Conservation (phyloP, 805 yeast species). For the Saturnispora gosingensis region DNA sequence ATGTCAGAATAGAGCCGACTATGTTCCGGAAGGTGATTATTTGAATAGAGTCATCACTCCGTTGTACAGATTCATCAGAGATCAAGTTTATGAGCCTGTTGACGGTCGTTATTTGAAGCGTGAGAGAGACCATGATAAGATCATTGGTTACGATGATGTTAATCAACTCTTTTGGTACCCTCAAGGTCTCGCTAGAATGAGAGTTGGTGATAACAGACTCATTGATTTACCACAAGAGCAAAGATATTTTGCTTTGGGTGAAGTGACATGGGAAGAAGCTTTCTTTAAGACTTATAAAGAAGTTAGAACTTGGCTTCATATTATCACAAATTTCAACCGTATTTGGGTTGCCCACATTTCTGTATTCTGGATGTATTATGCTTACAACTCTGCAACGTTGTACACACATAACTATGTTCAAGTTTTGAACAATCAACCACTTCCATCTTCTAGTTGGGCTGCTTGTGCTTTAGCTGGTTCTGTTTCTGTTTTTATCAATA, state of each 20-base stretch:
- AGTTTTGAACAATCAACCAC: slow-evolving; percentile 75
- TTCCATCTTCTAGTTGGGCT: slow-evolving; percentile 88
- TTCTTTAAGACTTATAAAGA: slow-evolving; percentile 95
- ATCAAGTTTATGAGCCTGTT: slow-evolving; percentile 72
- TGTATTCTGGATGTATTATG: slow-evolving; percentile 88
- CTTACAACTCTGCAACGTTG: slow-evolving; percentile 85
- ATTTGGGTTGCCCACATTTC: slow-evolving; percentile 93
- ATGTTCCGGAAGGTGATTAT: slow-evolving; percentile 85
- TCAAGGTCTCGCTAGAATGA: slow-evolving; percentile 91
- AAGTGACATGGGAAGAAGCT: slow-evolving; percentile 83
- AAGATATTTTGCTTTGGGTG: slow-evolving; percentile 83
- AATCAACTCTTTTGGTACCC: slow-evolving; percentile 99
- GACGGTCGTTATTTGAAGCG: slow-evolving; percentile 80
- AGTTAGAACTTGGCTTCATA: slow-evolving; percentile 94
- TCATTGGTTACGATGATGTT: slow-evolving; percentile 94
- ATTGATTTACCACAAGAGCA: slow-evolving; percentile 86
- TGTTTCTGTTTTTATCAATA: slow-evolving; percentile 72
- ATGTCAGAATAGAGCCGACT: slow-evolving; percentile 79
- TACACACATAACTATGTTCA: slow-evolving; percentile 85
- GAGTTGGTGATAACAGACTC: slow-evolving; percentile 81
- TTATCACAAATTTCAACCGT: slow-evolving; percentile 93
- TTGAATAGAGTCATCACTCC: slow-evolving; percentile 91
- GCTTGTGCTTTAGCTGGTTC: slow-evolving; percentile 88
- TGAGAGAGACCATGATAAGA: slow-evolving; percentile 72
- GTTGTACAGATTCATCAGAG: slow-evolving; percentile 65